Percentiles rank a stretch among this genome's conserved stretches.
Evolutionary conservation across 345 rosid genomes (phyloP).

Genomic region (Zanthoxylum bungeanum): DNA sequence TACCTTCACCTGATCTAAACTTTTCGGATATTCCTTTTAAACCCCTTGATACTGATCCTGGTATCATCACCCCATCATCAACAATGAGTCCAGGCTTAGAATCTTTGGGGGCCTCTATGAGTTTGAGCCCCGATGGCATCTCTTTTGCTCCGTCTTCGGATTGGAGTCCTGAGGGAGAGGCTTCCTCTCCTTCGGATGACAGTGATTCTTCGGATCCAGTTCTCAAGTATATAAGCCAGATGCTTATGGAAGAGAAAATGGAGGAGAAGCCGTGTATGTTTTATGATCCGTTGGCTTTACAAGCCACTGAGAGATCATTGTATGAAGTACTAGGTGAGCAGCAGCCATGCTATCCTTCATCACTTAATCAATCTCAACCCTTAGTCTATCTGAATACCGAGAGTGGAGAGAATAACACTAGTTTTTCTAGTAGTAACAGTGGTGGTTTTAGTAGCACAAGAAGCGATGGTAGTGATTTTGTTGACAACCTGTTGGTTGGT

Average conservation of each 20-base stretch:
- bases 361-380: conserved; percentile 18
- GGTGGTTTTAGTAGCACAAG: conserved; percentile 2
- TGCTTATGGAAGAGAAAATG: conserved; percentile 67
- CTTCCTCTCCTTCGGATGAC: conserved; percentile 39
- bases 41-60: conserved; percentile 16
- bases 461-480: conserved; percentile 20
- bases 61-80: conserved; percentile 15
- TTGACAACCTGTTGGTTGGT: conserved; percentile 8
- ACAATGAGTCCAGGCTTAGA: conserved; percentile 19
- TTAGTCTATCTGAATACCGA: conserved; percentile 22
- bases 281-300: conserved; percentile 49
- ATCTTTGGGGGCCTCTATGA: conserved; percentile 16
- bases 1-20: conserved; percentile 17
- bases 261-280: conserved; percentile 52
- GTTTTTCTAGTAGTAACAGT: conserved; percentile 22
- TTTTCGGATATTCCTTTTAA: conserved; percentile 19
- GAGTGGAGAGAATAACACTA: conserved; percentile 21
- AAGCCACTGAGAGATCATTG: conserved; percentile 56
- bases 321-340: conserved; percentile 42
- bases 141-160: conserved; percentile 17
- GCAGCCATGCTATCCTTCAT: conserved; percentile 13
- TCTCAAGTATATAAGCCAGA: conserved; percentile 51
- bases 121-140: conserved; percentile 28
- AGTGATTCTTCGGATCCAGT: conserved; percentile 44
- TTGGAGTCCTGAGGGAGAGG: conserved; percentile 36